Evolutionary conservation across 345 rosid genomes (phyloP), one percentile per base, ranked within the genome.

Genomic region (Jatropha curcas): DNA sequence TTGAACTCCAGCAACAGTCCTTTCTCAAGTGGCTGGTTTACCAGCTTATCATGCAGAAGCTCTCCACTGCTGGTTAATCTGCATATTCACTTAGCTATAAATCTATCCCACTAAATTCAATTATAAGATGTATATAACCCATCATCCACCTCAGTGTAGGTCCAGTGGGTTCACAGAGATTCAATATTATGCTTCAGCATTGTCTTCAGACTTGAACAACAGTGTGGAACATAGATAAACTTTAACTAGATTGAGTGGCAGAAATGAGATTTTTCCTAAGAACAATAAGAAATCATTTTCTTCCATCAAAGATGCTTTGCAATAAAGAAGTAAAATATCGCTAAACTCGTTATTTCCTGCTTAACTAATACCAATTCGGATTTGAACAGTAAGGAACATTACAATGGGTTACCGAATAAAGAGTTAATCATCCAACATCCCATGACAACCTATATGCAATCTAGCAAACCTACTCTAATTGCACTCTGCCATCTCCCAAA

Each of bases 1-100:
- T 83, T 89, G 82, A 90, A 92, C 85, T 94, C 99, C 79, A 94
- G 81, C 81, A 92, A 86, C 66, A 87, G 72, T 52, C 98, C 99
- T 58, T 89, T 81, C 75, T 80, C 80, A 48, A 94, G 56, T 8
- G 83, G 82, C 70, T 63, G 87, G 73, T 83, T 90, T 1, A 77
- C 89, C 64, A 86, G 89, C 83, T 89, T 90, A 78, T 88, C 89
- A 64, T 83, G 86, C 16, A 89, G 60, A 79, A 92, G 87, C 84
- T 90, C 96, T 22, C 92, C 90, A 45, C 82, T 74, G 70, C 90
- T 82, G 28, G 90, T 85, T 70, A 92, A 77, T 67, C 95, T 89
- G 81, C 78, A 71, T n/a, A 67, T 55, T 76, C 68, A 83, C 35
- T 76, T 61, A 61, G 74, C 55, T 66, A 58, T 30, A 68, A 19